Evolutionary conservation across 1,139 yeast genomes (phyloP).

Genomic region (Meyerozyma sp.): DNA sequence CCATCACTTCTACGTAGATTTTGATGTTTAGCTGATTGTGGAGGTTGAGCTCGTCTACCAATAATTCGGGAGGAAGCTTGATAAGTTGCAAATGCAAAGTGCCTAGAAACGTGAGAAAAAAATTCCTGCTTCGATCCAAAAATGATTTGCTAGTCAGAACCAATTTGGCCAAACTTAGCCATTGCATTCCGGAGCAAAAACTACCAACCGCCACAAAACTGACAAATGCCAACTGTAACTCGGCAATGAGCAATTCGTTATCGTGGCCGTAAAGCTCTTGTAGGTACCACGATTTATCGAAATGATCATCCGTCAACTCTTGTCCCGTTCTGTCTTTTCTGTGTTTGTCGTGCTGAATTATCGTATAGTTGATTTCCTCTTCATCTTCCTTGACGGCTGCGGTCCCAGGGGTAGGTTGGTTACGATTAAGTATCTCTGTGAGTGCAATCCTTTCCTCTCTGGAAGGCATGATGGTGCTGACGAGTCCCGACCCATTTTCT

Average conservation of each 20-base stretch:
- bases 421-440: conserved; percentile 11
- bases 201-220: conserved; percentile 23
- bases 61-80: conserved; percentile 20
- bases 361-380: conserved; percentile 19
- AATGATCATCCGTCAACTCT: conserved; percentile 14
- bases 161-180: conserved; percentile 20
- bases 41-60: conserved; percentile 13
- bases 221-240: conserved; percentile 21
- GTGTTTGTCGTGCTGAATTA: conserved; percentile 15
- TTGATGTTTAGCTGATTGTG: conserved; percentile 9
- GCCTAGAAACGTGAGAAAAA: conserved; percentile 12
- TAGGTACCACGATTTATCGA: conserved; percentile 28
- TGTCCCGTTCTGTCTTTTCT: conserved; percentile 4
- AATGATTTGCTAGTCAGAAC: conserved; percentile 18
- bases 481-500: background rate
- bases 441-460: conserved; percentile 22
- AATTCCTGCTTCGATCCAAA: conserved; percentile 8
- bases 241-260: conserved; percentile 18
- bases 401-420: conserved; percentile 5
- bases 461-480: conserved; percentile 23
- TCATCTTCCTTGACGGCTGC: conserved; percentile 5
- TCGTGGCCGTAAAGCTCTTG: conserved; percentile 17
- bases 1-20: conserved; percentile 14
- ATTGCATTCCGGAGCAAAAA: conserved; percentile 26
- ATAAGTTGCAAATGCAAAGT: conserved; percentile 15